Percentiles rank a stretch among this genome's conserved stretches.
phyloP scores from a whole-genome alignment of 83 land plant species.

The Picea abies region DNA sequence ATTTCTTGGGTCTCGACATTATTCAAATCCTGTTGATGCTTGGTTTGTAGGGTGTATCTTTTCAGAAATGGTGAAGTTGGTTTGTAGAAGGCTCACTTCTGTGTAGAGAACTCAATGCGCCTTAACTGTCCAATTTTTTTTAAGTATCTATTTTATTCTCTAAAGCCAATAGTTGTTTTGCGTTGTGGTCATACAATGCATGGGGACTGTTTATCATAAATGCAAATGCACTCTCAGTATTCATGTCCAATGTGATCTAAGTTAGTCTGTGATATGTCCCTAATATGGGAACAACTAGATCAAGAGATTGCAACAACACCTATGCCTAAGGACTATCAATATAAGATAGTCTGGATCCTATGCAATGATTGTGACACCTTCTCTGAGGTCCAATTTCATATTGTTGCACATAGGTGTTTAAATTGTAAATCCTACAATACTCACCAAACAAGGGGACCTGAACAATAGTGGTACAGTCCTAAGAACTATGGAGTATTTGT shows the following conservation, averaged over 20 bases:
- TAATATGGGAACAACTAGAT: too few species aligned
- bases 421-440: constrained; percentile 88
- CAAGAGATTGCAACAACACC: constrained; percentile 64
- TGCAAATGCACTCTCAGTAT: constrained; percentile 60
- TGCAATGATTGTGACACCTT: constrained; percentile 85
- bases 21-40: too few species aligned
- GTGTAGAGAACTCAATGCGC: constrained; percentile 84
- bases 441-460: constrained; percentile 36
- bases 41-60: too few species aligned
- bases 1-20: too few species aligned
- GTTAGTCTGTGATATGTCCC: constrained; percentile 73
- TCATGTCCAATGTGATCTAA: constrained; percentile 84
- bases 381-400: constrained; percentile 64
- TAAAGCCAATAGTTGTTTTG: constrained; percentile 66
- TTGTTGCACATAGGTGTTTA: constrained; percentile 75
- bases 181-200: constrained; percentile 90
- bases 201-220: constrained; percentile 59
- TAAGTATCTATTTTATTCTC: constrained; percentile 79
- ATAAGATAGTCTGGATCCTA: constrained; percentile 72
- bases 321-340: constrained; percentile 67
- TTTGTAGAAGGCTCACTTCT: constrained; percentile 56
- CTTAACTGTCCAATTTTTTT: constrained; percentile 85
- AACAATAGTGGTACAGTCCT: background rate
- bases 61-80: too few species aligned
- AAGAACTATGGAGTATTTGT: too few species aligned